Evolutionary conservation across 306 rosid species (phyloP), one percentile per base, ranked within the genome.

Genomic region (Quercus ilex): DNA sequence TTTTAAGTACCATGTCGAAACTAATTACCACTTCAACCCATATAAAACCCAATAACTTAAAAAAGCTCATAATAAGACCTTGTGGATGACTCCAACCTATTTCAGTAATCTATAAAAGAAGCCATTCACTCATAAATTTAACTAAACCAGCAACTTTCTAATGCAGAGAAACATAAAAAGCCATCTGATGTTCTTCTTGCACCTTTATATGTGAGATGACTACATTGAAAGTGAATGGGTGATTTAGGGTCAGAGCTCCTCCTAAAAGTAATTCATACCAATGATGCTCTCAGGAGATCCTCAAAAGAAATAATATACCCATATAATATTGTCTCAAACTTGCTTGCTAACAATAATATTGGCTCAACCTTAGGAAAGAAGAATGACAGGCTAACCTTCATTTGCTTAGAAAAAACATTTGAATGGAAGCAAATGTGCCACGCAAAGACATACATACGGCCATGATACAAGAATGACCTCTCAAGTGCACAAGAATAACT

Each of bases 401-500:
- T 95, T 90, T 95, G 99, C 89, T 95, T 95, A 11, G 98, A 93
- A 78, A 95, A 95, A 80, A 95, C 94, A 79, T 95, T 95, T 74
- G 99, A 95, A 77, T 95, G 99, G 85, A 95, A 95, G 88, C 99
- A 95, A 79, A 95, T 93, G 85, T 89, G 97, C 98, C 98, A 93
- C 5, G 96, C 78, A 6, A 98, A 95, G 75, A 91, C 92, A 85
- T 91, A 95, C 97, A 95, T 95, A 71, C 98, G 98, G 63, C 99
- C 99, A 79, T 95, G 99, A 83, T 95, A 95, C 86, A 95, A 88
- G 90, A 95, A 95, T 79, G 99, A 95, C 82, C 99, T 89, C 89
- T 95, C 99, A 75, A 95, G 99, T 79, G 99, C 99, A 89, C 99
- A 95, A 51, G 99, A 95, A 85, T 91, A 93, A 90, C 97, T 92